Evolutionary conservation across 352 stramenopile species (phyloP).

Genomic region (Globisporangium iwayamae): DNA sequence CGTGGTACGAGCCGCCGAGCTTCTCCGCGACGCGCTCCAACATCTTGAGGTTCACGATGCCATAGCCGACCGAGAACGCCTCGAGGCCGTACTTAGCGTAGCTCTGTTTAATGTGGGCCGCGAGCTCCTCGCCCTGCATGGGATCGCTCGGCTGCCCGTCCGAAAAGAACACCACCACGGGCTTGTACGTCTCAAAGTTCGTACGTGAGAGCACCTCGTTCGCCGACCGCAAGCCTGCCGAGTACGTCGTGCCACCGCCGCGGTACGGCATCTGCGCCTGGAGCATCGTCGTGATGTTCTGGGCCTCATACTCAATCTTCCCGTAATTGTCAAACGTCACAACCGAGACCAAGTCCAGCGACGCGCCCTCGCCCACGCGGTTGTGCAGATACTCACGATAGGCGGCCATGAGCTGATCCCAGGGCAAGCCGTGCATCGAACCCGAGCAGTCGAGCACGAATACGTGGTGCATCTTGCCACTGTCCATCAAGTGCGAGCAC

Average conservation of each 20-base stretch:
- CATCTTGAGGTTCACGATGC: conserved; percentile 53
- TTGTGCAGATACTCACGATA: conserved; percentile 69
- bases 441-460: conserved; percentile 80
- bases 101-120: conserved; percentile 38
- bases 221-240: conserved; percentile 43
- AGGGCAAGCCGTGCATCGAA: conserved; percentile 64
- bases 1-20: conserved; percentile 59
- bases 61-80: conserved; percentile 71
- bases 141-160: conserved; percentile 60
- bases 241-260: conserved; percentile 51
- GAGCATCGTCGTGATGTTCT: conserved; percentile 43
- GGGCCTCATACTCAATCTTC: conserved; percentile 47
- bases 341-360: conserved; percentile 69
- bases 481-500: conserved; percentile 53
- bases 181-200: conserved; percentile 55
- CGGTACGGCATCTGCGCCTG: conserved; percentile 26
- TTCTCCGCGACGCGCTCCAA: conserved; percentile 51
- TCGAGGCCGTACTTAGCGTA: conserved; percentile 64
- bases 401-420: conserved; percentile 50
- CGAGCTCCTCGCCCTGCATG: conserved; percentile 43
- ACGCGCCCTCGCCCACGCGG: conserved; percentile 44
- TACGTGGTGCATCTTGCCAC: conserved; percentile 65
- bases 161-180: conserved; percentile 76
- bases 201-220: conserved; percentile 71
- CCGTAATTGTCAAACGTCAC: conserved; percentile 53